Percentiles rank a stretch among this genome's conserved stretches.
These are phyloP conservation scores for Oxytropis ochrocephala DNA, from an alignment of 306 rosid genomes.

Conservation along the genomic window DNA sequence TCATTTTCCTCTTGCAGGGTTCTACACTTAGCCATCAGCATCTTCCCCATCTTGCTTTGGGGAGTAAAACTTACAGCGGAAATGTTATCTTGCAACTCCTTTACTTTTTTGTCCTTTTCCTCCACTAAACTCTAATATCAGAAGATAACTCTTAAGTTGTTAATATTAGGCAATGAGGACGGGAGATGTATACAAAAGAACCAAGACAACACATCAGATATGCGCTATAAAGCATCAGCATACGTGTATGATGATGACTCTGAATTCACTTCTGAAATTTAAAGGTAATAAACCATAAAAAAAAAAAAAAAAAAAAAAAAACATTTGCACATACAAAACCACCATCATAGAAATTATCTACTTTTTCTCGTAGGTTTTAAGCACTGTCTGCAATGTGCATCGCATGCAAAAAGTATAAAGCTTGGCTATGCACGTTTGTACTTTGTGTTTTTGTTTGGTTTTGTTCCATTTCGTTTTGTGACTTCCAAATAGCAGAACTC, in stretches of 20 bases:
- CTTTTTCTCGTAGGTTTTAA: background rate
- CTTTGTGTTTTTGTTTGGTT: background rate
- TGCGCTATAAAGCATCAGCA: background rate
- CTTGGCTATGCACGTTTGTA: background rate
- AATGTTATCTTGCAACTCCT: constrained; percentile 84
- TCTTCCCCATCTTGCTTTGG: constrained; percentile 95
- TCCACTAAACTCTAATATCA: constrained; percentile 71
- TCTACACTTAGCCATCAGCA: constrained; percentile 96
- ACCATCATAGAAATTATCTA: background rate
- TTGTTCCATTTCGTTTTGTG: background rate
- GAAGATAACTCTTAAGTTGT: background rate
- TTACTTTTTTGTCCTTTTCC: constrained; percentile 84
- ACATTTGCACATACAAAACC: background rate
- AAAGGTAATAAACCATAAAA: background rate
- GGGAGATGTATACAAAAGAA: background rate
- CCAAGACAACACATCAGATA: background rate
- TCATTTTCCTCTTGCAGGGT: constrained; percentile 98
- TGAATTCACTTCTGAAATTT: background rate
- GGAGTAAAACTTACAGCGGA: constrained; percentile 81
- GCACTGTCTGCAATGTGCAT: background rate
- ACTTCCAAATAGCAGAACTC: background rate
- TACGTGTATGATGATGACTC: background rate
- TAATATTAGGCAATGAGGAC: background rate
- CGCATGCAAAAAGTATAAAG: background rate
- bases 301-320: background rate